Evolutionary conservation across 768 basidiomycete genomes (phyloP), one percentile per base, ranked within the genome.

Genomic region (Rubroboletus satanas): DNA sequence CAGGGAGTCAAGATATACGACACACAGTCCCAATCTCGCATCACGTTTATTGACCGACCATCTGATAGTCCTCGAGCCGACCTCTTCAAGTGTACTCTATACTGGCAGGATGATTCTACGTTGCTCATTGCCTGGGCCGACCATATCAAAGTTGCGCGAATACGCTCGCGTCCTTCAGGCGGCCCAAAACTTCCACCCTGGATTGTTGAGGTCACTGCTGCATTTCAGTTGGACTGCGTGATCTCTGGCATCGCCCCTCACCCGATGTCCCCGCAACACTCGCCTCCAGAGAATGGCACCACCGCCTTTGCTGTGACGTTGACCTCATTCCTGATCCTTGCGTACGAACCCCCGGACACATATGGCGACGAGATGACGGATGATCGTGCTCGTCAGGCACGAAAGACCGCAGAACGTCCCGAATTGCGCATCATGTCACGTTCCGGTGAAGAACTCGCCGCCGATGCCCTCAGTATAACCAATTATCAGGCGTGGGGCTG

Each of bases 1-100:
- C 62, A 93, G 90, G 96, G 96, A 14, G 89, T 98, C 51, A 96
- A 93, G 67, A 87, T 99, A 45, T 96, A 95, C 67, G 95, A 98
- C 68, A 87, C 84, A 0, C 73, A 75, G 5, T 88, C 88, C 0
- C 83, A 87, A 60, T 83, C 83, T 18, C 84, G 88, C 7, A 86
- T 98, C 45, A 86, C 87, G 0, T 92, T 82, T 67, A 93, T 98
- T 50, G 90, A 95, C 69, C 80, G 94, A 36, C 85, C 88, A 14
- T 65, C 80, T 0, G 83, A 90, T 57, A 86, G 90, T 55, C 97
- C 96, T 3, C 83, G 97, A 38, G 89, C 94, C 0, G 97, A 99
- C 65, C 79, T 98, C 8, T 98, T 95, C 82, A 95, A 93, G 64
- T 96, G 91, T 66, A 88, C 83, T 0, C 79, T 99, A 1, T 76